Conservation (phyloP, 768 basidiomycete species). For the Mycena capillaripes region DNA sequence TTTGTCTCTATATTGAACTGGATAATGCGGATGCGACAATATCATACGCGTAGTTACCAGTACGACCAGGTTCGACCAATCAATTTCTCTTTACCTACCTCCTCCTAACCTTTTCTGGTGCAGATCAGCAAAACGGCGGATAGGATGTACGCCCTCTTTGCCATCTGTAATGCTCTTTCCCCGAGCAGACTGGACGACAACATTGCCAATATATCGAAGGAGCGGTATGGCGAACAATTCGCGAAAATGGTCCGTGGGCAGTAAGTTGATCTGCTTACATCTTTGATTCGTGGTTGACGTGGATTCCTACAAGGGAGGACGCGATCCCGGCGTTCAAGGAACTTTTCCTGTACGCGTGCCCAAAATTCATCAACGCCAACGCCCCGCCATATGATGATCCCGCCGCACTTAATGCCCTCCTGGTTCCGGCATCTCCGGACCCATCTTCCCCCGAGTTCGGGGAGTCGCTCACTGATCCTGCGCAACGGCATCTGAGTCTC, state of each 20-base stretch:
- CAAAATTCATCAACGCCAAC: conserved; percentile 96
- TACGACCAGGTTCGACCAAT: conserved; percentile 83
- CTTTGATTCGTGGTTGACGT: conserved; percentile 1
- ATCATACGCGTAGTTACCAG: conserved; percentile 96
- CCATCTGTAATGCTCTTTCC: conserved; percentile 93
- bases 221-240: conserved; percentile 94
- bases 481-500: conserved; percentile 85
- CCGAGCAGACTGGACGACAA: conserved; percentile 95
- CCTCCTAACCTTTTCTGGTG: conserved; percentile 3
- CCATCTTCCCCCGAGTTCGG: conserved; percentile 49
- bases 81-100: neutral
- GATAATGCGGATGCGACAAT: conserved; percentile 95
- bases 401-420: conserved; percentile 66
- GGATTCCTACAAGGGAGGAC: conserved; percentile 64
- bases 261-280: conserved; percentile 46
- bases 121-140: conserved; percentile 98
- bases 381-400: conserved; percentile 94
- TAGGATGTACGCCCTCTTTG: conserved; percentile 96
- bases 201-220: conserved; percentile 92
- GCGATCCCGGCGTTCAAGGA: conserved; percentile 88
- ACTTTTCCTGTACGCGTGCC: conserved; percentile 94
- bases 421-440: conserved; percentile 52
- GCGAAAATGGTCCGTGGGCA: conserved; percentile 87
- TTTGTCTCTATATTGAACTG: conserved; percentile 96
- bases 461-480: conserved; percentile 72